A percentile compares a stretch with the other conserved stretches of the same genome.
phyloP scores from a whole-genome alignment of 2,329 filamentous ascomycete species.

The Verticillium isaacii region DNA sequence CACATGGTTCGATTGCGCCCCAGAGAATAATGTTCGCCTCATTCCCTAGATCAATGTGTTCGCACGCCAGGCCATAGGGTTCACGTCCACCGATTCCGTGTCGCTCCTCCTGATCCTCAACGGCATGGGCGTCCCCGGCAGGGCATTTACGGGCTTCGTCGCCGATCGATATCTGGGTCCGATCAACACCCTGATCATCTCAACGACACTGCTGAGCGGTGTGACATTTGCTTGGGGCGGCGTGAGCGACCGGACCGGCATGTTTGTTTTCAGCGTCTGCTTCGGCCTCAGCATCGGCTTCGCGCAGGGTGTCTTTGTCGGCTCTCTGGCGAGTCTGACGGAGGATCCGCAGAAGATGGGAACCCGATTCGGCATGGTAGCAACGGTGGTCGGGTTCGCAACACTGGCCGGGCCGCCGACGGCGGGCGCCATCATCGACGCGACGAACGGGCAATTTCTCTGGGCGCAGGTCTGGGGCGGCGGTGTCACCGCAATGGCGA shows the following conservation, averaged over 20 bases:
- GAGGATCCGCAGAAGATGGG: conserved; percentile 39
- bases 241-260: conserved; percentile 32
- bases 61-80: conserved; percentile 34
- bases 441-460: conserved; percentile 30
- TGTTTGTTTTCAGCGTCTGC: conserved; percentile 38
- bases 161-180: conserved; percentile 49
- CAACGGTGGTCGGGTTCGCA: conserved; percentile 34
- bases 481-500: conserved; percentile 29
- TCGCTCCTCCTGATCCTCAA: conserved; percentile 54
- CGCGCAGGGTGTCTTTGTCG: conserved; percentile 35
- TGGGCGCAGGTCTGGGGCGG: conserved; percentile 44
- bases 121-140: conserved; percentile 49
- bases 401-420: conserved; percentile 39
- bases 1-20: conserved; percentile 10
- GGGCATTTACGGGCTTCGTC: conserved; percentile 46
- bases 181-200: conserved; percentile 49
- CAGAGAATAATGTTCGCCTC: too few species aligned
- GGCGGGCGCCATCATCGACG: conserved; percentile 39
- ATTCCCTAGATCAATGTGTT: conserved; percentile 33
- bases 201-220: conserved; percentile 36
- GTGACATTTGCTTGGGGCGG: conserved; percentile 53
- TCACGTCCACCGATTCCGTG: conserved; percentile 45
- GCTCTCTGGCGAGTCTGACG: conserved; percentile 35
- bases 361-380: conserved; percentile 40
- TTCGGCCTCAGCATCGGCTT: conserved; percentile 39